Evolutionary conservation across 306 rosid species (phyloP).

Genomic region (Trichosanthes truncata): DNA sequence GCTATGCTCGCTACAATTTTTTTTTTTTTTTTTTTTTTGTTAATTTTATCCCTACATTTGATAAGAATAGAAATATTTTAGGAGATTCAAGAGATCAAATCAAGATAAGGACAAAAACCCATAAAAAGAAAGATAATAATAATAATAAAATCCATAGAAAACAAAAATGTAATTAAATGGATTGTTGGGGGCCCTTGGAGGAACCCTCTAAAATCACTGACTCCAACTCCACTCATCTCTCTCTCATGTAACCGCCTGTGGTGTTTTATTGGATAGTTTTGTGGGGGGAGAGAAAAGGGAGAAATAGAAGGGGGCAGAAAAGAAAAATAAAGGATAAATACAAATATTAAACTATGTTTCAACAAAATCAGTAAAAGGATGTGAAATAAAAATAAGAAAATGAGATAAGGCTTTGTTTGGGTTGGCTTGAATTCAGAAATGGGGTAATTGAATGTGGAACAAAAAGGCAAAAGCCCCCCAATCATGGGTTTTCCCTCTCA

Average conservation of each 20-base stretch:
- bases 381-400: neutral
- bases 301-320: neutral
- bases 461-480: neutral
- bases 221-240: slow-evolving; percentile 38
- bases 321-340: neutral
- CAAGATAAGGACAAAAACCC: too few species aligned
- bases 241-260: slow-evolving; percentile 44
- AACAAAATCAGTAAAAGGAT: neutral
- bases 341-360: neutral
- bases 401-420: neutral
- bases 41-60: too few species aligned
- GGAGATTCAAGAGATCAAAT: too few species aligned
- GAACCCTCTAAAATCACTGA: slow-evolving; percentile 22
- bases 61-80: too few species aligned
- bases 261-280: slow-evolving; percentile 31
- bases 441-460: neutral
- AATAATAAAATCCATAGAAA: neutral
- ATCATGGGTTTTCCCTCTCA: neutral
- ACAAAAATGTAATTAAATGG: neutral
- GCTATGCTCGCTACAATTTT: too few species aligned
- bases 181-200: neutral
- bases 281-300: neutral
- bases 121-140: neutral
- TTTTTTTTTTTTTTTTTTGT: too few species aligned
- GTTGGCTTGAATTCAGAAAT: neutral